phyloP scores from a whole-genome alignment of 495 filamentous ascomycete species.

The Penicillium canescens region DNA sequence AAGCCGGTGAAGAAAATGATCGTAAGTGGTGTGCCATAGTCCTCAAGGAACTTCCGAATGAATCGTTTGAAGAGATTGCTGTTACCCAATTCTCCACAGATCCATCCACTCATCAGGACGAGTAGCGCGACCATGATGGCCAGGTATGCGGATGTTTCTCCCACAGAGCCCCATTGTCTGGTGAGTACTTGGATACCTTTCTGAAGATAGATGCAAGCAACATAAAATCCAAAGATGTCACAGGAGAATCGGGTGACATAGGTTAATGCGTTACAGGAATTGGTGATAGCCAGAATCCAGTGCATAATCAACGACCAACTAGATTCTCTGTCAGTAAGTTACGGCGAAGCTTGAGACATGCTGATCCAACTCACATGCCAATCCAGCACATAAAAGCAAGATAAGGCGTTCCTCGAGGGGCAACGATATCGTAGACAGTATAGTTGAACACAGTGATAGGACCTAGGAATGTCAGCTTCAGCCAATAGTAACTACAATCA shows the following conservation, averaged over 20 bases:
- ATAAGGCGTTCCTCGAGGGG: constrained; percentile 67
- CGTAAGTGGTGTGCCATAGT: constrained; percentile 81
- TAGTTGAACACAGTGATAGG: constrained; percentile 89
- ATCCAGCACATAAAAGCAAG: constrained; percentile 86
- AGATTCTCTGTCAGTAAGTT: constrained; percentile 5
- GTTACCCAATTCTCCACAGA: constrained; percentile 67
- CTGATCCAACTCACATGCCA: constrained; percentile 55
- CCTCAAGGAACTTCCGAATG: constrained; percentile 75
- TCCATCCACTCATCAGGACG: constrained; percentile 70
- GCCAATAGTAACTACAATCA: neutral
- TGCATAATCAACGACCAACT: constrained; percentile 82
- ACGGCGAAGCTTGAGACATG: neutral
- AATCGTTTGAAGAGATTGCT: constrained; percentile 70
- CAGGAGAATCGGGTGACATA: constrained; percentile 85
- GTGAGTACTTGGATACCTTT: constrained; percentile 81
- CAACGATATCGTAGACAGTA: constrained; percentile 81
- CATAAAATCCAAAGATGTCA: constrained; percentile 88
- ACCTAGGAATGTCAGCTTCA: constrained; percentile 38
- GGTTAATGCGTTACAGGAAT: constrained; percentile 75
- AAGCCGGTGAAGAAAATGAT: constrained; percentile 89
- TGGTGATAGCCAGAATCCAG: constrained; percentile 75
- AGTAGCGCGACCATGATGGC: constrained; percentile 72
- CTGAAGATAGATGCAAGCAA: constrained; percentile 82
- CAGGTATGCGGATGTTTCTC: constrained; percentile 68
- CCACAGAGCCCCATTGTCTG: constrained; percentile 53